Evolutionary conservation across 768 basidiomycete genomes (phyloP).

Genomic region (Agrocybe pediades): DNA sequence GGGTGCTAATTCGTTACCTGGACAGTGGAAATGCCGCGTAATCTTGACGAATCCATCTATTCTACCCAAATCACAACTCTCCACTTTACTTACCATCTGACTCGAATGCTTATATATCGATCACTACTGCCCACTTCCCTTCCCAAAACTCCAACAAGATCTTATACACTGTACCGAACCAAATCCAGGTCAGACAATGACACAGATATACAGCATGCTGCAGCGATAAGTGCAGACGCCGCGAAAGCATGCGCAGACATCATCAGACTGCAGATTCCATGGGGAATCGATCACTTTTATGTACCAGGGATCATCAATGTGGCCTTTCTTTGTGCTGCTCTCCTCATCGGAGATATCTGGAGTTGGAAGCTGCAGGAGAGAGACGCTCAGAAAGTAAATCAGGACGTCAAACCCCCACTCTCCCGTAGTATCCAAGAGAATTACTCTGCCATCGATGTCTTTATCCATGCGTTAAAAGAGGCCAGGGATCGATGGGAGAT

Average conservation of each 20-base stretch:
- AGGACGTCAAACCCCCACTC: constrained; percentile 36
- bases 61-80: constrained; percentile 61
- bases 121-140: constrained; percentile 56
- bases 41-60: constrained; percentile 46
- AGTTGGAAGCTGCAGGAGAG: constrained; percentile 50
- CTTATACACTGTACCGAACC: not conserved
- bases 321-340: constrained; percentile 51
- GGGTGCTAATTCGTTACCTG: constrained; percentile 4
- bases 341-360: constrained; percentile 62
- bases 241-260: constrained; percentile 64
- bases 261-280: constrained; percentile 49
- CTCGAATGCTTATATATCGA: constrained; percentile 69
- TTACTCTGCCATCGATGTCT: constrained; percentile 38
- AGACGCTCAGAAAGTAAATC: constrained; percentile 21
- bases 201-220: constrained; percentile 8
- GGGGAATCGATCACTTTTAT: constrained; percentile 36
- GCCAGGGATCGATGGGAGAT: constrained; percentile 31
- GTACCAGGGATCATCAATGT: constrained; percentile 43
- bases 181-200: not conserved
- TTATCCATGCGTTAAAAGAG: constrained; percentile 45
- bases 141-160: constrained; percentile 25
- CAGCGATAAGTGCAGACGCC: constrained; percentile 53
- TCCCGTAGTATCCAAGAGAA: constrained; percentile 34
- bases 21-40: constrained; percentile 61
- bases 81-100: constrained; percentile 59